A percentile compares a stretch with the other conserved stretches of the same genome.
phyloP scores from a whole-genome alignment of 257 asterid species.

The Verbena officinalis region DNA sequence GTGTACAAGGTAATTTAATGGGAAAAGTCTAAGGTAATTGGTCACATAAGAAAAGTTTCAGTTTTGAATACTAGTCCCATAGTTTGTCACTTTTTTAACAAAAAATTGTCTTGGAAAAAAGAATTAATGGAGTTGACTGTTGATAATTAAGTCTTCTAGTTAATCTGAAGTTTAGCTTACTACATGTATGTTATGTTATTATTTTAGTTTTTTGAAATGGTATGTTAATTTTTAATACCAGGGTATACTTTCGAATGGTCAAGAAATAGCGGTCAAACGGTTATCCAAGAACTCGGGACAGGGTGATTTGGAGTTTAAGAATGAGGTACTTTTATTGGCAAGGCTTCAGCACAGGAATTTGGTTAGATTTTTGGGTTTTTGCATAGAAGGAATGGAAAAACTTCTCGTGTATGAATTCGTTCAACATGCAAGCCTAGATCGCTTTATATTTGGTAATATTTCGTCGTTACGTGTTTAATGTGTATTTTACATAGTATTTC shows the following conservation, averaged over 20 bases:
- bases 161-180: not conserved
- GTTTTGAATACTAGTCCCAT: too few relatives aligned
- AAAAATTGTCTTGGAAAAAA: not conserved
- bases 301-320: too few relatives aligned
- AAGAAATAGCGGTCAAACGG: constrained; percentile 33
- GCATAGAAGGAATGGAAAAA: not conserved
- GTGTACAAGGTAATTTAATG: too few relatives aligned
- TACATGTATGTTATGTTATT: too few relatives aligned
- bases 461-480: too few relatives aligned
- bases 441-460: constrained; percentile 26
- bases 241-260: constrained; percentile 27
- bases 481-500: too few relatives aligned
- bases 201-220: too few relatives aligned
- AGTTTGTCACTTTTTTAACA: too few relatives aligned
- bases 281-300: too few relatives aligned
- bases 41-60: not conserved
- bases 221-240: not conserved
- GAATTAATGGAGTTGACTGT: too few relatives aligned
- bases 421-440: constrained; percentile 25
- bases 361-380: constrained; percentile 29
- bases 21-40: constrained; percentile 31
- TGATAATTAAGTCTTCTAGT: too few relatives aligned
- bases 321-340: constrained; percentile 9
- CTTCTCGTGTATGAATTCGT: too few relatives aligned
- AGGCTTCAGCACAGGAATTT: constrained; percentile 34